phyloP scores from a whole-genome alignment of 1,284 basidiomycete genomes.

The Fomitiporia mediterranea region DNA sequence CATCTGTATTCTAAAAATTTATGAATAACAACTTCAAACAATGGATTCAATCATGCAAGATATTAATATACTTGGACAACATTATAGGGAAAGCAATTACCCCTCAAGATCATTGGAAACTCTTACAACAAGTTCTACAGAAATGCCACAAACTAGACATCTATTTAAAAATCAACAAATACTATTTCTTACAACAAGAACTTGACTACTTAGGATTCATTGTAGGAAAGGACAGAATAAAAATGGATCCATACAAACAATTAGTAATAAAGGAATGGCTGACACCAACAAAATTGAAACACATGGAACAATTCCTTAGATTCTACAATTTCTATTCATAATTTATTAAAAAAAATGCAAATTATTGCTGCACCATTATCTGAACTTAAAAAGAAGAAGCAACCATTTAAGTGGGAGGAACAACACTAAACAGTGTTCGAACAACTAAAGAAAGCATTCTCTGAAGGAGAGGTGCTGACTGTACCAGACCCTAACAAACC shows the following conservation, averaged over 20 bases:
- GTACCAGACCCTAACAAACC: too few species aligned
- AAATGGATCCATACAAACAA: slow-evolving; percentile 25
- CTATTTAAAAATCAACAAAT: slow-evolving; percentile 28
- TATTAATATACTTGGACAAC: slow-evolving; percentile 22
- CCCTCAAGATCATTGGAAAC: slow-evolving; percentile 12
- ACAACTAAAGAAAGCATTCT: too few species aligned
- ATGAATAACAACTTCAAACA: slow-evolving; percentile 21
- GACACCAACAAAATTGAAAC: slow-evolving; percentile 18
- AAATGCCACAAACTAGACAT: slow-evolving; percentile 17
- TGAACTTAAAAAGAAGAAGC: too few species aligned
- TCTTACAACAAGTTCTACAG: slow-evolving; percentile 28
- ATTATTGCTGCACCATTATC: too few species aligned
- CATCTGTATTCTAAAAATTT: slow-evolving; percentile 31
- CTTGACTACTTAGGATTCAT: slow-evolving; percentile 20
- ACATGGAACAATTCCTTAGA: slow-evolving; percentile 23
- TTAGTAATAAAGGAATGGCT: slow-evolving; percentile 25
- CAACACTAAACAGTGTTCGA: too few species aligned
- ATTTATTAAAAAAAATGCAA: too few species aligned
- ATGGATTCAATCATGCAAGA: background rate
- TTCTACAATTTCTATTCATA: slow-evolving; percentile 27
- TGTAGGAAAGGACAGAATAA: slow-evolving; percentile 11
- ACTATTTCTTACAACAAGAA: slow-evolving; percentile 24
- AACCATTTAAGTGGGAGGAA: too few species aligned
- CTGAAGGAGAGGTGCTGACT: too few species aligned
- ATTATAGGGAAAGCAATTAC: slow-evolving; percentile 15